Evolutionary conservation across 108 stramenopile genomes (phyloP).

Genomic region (Skeletonema tropicum): DNA sequence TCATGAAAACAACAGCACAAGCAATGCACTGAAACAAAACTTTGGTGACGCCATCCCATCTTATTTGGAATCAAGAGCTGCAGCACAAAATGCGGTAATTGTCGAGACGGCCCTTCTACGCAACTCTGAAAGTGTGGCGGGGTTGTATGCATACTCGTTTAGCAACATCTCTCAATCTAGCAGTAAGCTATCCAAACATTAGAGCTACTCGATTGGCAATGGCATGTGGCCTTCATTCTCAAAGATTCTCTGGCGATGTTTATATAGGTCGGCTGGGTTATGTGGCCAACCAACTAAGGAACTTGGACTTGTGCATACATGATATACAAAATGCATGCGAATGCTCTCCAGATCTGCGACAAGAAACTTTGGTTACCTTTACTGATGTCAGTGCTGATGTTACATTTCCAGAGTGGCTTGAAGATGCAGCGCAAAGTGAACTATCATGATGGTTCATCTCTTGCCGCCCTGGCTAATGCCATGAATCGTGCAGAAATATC

Average conservation of each 20-base stretch:
- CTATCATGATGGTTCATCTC: slow-evolving; percentile 69
- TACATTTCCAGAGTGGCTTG: slow-evolving; percentile 60
- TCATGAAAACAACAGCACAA: background rate
- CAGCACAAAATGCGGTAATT: slow-evolving; percentile 3
- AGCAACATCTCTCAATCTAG: slow-evolving; percentile 7
- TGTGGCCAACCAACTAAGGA: slow-evolving; percentile 15
- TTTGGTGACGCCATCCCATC: slow-evolving; percentile 23
- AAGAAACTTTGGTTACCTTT: slow-evolving; percentile 12
- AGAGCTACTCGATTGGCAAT: slow-evolving; percentile 83
- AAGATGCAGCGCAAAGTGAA: slow-evolving; percentile 70
- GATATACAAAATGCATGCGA: slow-evolving; percentile 36
- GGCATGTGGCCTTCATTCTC: slow-evolving; percentile 75
- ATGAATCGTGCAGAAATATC: slow-evolving; percentile 48
- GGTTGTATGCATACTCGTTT: slow-evolving; percentile 29
- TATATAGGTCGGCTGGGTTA: slow-evolving; percentile 55
- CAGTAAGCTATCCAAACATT: slow-evolving; percentile 45
- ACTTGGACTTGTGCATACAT: slow-evolving; percentile 17
- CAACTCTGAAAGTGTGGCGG: slow-evolving; percentile 1
- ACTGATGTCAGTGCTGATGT: background rate
- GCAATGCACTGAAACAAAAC: background rate
- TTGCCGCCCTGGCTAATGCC: slow-evolving; percentile 54
- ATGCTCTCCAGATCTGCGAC: slow-evolving; percentile 67
- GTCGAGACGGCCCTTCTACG: slow-evolving; percentile 25
- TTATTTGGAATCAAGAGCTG: slow-evolving; percentile 17
- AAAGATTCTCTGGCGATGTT: slow-evolving; percentile 63